Base-by-base conservation (phyloP, 305 asterid genomes). In the Fraxinus ornus region DNA sequence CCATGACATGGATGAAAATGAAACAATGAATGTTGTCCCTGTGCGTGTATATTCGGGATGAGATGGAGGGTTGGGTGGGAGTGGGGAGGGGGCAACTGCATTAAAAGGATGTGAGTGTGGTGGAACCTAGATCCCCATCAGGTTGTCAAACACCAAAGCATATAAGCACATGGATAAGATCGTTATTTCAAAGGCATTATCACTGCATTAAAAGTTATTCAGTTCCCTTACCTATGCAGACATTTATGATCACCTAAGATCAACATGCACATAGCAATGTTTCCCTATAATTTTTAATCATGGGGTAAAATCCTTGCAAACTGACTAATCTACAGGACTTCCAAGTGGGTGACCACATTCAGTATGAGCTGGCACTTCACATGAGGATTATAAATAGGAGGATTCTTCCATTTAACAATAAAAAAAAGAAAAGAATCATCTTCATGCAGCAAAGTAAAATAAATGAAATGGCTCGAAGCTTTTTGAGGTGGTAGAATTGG, bases 401-500 rank as follows among this genome's bases (percentile, higher is more conserved):
- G 44, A 52, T 64, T 28, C 64, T 17, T 49, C 83, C 83, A 85
- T 36, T 74, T 75, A 79, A 62, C 30, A 19, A 68, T 24, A 37
- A 1, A 37, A 71, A 35, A 44, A 8, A 68, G 10, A 28, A 55
- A 24, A 9, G 49, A 22, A 49, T 82, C 30, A 57, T n/a, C 37
- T 47, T 49, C 47, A 9, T 62, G 22, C 32, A 70, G 66, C 32
- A 3, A 52, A 80, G 24, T 78, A 75, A 85, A 79, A 28, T 32
- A 80, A 73, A 80, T 49, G 79, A 73, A 70, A 78, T 47, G 83
- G 49, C 76, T 80, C 76, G 70, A 70, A 77, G 30, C 78, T 37
- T 76, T 2, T 47, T 17, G 35, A 82, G 79, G 80, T 35, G 37
- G 77, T 79, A 78, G 73, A 83, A 77, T 32, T 71, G 37, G 36